phyloP scores from a whole-genome alignment of 2,329 filamentous ascomycete species.

The Calonectria pteridis region DNA sequence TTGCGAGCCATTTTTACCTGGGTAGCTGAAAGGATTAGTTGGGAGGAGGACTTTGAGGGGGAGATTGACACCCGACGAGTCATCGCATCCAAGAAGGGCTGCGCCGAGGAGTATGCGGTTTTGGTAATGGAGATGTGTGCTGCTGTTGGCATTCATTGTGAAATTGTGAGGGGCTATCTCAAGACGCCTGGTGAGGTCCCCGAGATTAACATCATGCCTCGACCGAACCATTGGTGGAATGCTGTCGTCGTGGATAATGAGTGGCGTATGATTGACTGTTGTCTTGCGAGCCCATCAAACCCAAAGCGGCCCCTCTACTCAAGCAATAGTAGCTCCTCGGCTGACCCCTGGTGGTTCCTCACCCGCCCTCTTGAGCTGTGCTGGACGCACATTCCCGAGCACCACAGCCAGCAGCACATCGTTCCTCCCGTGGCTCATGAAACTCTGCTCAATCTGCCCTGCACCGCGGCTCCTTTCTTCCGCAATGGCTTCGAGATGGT shows the following conservation, averaged over 20 bases:
- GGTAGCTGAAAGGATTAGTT: slow-evolving; percentile 93
- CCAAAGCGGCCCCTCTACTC: slow-evolving; percentile 85
- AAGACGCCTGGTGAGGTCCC: slow-evolving; percentile 88
- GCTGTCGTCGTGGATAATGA: slow-evolving; percentile 91
- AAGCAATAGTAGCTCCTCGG: slow-evolving; percentile 73
- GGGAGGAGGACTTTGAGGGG: slow-evolving; percentile 96
- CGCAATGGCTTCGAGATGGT: slow-evolving; percentile 82
- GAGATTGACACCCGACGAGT: slow-evolving; percentile 85
- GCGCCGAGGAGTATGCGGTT: slow-evolving; percentile 88
- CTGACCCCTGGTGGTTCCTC: slow-evolving; percentile 96
- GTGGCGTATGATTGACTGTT: slow-evolving; percentile 97
- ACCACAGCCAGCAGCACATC: slow-evolving; percentile 91
- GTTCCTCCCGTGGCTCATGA: slow-evolving; percentile 90
- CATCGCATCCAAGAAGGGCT: slow-evolving; percentile 85
- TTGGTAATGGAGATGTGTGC: slow-evolving; percentile 94
- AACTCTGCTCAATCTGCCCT: slow-evolving; percentile 86
- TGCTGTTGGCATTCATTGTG: slow-evolving; percentile 88
- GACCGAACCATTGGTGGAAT: slow-evolving; percentile 98
- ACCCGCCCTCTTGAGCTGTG: slow-evolving; percentile 88
- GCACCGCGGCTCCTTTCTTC: slow-evolving; percentile 90
- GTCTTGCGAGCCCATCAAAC: slow-evolving; percentile 90
- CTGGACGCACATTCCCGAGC: slow-evolving; percentile 94
- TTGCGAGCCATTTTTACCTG: slow-evolving; percentile 96
- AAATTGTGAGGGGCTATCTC: slow-evolving; percentile 89
- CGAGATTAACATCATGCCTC: slow-evolving; percentile 85